Evolutionary conservation across 2,329 filamentous ascomycete genomes (phyloP).

Genomic region (Capronia coronata): DNA sequence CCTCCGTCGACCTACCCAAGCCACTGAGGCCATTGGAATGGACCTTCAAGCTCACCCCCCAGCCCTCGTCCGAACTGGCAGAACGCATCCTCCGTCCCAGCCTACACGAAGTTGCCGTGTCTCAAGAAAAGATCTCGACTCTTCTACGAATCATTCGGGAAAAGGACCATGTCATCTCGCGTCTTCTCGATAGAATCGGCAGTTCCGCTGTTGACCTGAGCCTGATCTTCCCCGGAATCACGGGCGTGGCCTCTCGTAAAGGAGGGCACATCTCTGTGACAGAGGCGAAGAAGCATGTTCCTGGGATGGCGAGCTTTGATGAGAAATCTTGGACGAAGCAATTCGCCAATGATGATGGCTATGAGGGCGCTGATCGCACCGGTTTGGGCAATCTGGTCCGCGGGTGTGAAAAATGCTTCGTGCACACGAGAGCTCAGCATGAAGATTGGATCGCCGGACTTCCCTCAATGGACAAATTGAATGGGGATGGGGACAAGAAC

Average conservation of each 20-base stretch:
- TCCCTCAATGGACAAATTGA: slow-evolving; percentile 2
- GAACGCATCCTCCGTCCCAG: slow-evolving; percentile 49
- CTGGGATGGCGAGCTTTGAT: slow-evolving; percentile 51
- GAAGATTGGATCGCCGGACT: slow-evolving; percentile 18
- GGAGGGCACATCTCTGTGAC: slow-evolving; percentile 39
- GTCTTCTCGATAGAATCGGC: slow-evolving; percentile 54
- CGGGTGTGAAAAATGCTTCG: slow-evolving; percentile 23
- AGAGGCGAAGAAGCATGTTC: slow-evolving; percentile 49
- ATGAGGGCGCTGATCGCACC: slow-evolving; percentile 19
- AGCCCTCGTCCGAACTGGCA: slow-evolving; percentile 39
- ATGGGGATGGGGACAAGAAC: neutral
- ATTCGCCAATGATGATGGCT: slow-evolving; percentile 22
- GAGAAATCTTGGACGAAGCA: slow-evolving; percentile 41
- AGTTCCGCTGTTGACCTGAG: slow-evolving; percentile 50
- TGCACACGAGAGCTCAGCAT: slow-evolving; percentile 16
- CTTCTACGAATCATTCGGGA: slow-evolving; percentile 47
- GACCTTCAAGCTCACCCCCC: slow-evolving; percentile 43
- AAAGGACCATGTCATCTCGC: slow-evolving; percentile 55
- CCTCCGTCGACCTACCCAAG: slow-evolving; percentile 46
- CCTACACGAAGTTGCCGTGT: slow-evolving; percentile 43
- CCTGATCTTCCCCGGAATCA: slow-evolving; percentile 51
- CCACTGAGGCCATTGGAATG: slow-evolving; percentile 50
- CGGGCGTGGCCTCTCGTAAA: slow-evolving; percentile 42
- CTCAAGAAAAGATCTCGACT: slow-evolving; percentile 43
- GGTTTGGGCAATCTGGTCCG: slow-evolving; percentile 18